Conservation (phyloP, 257 asterid genomes). For the Capsicum rhomboideum region DNA sequence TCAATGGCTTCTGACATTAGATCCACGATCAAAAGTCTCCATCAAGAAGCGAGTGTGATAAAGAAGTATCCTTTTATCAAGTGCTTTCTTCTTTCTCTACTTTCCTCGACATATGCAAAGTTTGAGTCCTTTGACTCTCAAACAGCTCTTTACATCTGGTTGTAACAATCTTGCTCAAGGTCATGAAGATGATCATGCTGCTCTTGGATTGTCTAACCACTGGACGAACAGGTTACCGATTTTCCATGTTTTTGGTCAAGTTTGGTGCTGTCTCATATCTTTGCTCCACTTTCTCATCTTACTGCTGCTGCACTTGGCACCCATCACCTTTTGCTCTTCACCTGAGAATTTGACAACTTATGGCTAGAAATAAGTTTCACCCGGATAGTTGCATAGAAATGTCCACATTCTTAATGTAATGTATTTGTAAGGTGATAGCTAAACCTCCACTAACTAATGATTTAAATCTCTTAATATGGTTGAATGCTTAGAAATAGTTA, state of each 20-base stretch:
- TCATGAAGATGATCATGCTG: constrained; percentile 36
- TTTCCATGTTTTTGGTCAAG: neutral
- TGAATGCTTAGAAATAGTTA: neutral
- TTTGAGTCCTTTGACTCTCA: constrained; percentile 30
- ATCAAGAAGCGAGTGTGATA: constrained; percentile 46
- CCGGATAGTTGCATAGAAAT: neutral
- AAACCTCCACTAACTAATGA: neutral
- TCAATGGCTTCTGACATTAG: constrained; percentile 33
- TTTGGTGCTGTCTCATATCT: neutral
- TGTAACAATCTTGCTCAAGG: constrained; percentile 52
- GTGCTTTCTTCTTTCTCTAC: neutral
- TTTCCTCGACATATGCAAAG: neutral
- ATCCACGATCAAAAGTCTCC: constrained; percentile 66
- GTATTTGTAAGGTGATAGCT: neutral
- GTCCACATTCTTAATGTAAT: neutral
- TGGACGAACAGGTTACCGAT: constrained; percentile 61
- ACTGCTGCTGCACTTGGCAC: neutral
- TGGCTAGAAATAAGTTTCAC: neutral
- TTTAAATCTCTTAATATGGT: neutral
- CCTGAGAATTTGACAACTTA: neutral
- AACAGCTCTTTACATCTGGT: constrained; percentile 63
- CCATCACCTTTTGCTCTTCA: neutral
- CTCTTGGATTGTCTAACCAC: constrained; percentile 46
- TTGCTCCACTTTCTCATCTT: neutral
- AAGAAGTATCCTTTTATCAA: constrained; percentile 51